Base-by-base conservation (phyloP, 768 basidiomycete species). In the Phallus indusiatus region DNA sequence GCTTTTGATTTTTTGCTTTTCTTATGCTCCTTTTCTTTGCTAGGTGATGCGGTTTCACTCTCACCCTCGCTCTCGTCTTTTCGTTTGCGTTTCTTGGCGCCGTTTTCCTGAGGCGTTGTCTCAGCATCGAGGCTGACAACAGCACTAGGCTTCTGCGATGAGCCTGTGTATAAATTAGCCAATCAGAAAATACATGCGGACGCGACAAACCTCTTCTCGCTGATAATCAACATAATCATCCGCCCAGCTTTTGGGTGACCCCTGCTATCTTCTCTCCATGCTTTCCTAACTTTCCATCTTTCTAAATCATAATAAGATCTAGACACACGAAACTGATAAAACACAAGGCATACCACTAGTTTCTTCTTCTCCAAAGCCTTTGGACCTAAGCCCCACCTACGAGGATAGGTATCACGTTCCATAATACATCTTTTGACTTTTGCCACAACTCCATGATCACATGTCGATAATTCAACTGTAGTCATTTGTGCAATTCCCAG, bases 401-500 rank as follows among this genome's bases (percentile, higher is more conserved):
- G 84, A 46, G 96, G 96, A 72, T 99, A 99, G 18, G 92, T 90
- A 72, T 99, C 96, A 37, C 95, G 86, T 71, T 98, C 96, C 96
- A 99, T 99, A 69, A 99, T 98, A 69, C 95, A 97, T 54, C 96
- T 80, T 76, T 99, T 99, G 68, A 99, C 93, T 75, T 97, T 98
- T 36, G 96, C 96, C 47, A 98, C 95, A 59, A 99, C 92, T 51
- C 96, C 96, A 68, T 99, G 95, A 70, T 97, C 94, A 71, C 95
- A 98, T 1, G 94, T 95, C 9, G 93, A 89, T 53, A 99, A 84
- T 71, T 99, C 96, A 60, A 95, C 95, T 11, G 96, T 97, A 17
- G 94, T 91, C 96, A 99, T 99, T 69, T 95, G 93, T 18, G 94
- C 91, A 63, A 95, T 85, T 59, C 89, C 94, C 47, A 96, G 81